Evolutionary conservation across 805 yeast species (phyloP), one percentile per base, ranked within the genome.

Genomic region (Ogataea wickerhamii): DNA sequence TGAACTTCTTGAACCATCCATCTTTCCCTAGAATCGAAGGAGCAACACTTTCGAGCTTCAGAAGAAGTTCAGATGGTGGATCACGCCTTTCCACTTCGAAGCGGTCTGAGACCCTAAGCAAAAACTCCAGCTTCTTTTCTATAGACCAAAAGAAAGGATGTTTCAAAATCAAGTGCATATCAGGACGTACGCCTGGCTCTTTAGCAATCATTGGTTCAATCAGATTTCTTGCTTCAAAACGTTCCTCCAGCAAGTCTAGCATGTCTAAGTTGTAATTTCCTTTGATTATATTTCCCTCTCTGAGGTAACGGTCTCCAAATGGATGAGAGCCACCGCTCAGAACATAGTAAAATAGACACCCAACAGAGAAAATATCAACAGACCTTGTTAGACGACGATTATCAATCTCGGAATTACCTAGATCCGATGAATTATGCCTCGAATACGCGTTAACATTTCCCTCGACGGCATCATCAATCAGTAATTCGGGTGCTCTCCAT

Each of bases 401-500:
- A 17, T 33, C 38, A 18, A 32, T 12, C 1, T 40, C 30, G 14
- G 30, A 19, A 6, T 35, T 13, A 2, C 25, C 35, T 14, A 41
- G 18, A 4, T 34, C 18, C 8, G 29, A 23, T n/a, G 37, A 16
- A 18, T 21, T 8, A 5, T 31, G 28, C 5, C 40, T 38, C 18
- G 39, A 47, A 2, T 45, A 25, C 5, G 32, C 25, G n/a, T 31
- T 39, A 0, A 49, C 29, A 22, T 32, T 63, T 3, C 51, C 38
- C 20, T 64, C 60, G 8, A 49, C 37, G 16, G 22, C 17, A 17
- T 60, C 69, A 29, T 70, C 75, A 18, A 74, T 58, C 25, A 87
- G 62, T 23, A 87, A 60, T 53, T 93, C 98, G 0, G 98, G 98
- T 0, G 99, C 98, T 51, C 97, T 74, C 98, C 98, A 93, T 3